A percentile compares a stretch with the other conserved stretches of the same genome.
Evolutionary conservation across 2,329 filamentous ascomycete species (phyloP).

Genomic region (Sclerotinia glacialis): DNA sequence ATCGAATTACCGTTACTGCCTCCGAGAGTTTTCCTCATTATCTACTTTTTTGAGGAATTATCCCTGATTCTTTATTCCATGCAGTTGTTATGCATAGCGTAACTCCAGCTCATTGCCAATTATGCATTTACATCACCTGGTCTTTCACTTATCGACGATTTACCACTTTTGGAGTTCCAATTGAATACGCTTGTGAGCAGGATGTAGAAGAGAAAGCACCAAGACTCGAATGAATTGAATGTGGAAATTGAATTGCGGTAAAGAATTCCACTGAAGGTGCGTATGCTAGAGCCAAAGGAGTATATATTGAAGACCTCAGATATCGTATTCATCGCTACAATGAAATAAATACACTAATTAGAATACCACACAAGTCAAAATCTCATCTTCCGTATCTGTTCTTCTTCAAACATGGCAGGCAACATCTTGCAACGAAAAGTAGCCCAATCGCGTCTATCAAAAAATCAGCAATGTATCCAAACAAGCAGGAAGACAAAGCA

Average conservation of each 20-base stretch:
- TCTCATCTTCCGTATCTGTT: background rate
- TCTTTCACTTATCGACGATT: background rate
- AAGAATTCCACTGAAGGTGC: rapidly evolving
- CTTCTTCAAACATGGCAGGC: background rate
- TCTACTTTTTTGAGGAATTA: background rate
- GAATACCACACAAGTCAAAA: background rate
- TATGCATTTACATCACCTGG: no score
- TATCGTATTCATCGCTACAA: background rate
- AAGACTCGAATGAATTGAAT: no score
- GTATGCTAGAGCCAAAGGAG: background rate
- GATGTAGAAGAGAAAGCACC: no score
- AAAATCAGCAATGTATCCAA: background rate
- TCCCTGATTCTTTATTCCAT: background rate
- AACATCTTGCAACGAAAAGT: background rate
- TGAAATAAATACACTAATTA: background rate
- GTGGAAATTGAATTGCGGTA: no score
- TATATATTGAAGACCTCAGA: background rate
- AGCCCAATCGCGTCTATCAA: background rate
- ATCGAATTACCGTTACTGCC: background rate
- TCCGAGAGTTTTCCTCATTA: background rate
- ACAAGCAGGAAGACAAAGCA: no score
- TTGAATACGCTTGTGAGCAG: background rate
- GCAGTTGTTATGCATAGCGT: background rate
- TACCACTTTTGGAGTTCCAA: background rate
- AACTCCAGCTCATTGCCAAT: background rate